A percentile compares a stretch with the other conserved stretches of the same genome.
Evolutionary conservation across 257 asterid species (phyloP).

Genomic region (Knoxia roxburghii): DNA sequence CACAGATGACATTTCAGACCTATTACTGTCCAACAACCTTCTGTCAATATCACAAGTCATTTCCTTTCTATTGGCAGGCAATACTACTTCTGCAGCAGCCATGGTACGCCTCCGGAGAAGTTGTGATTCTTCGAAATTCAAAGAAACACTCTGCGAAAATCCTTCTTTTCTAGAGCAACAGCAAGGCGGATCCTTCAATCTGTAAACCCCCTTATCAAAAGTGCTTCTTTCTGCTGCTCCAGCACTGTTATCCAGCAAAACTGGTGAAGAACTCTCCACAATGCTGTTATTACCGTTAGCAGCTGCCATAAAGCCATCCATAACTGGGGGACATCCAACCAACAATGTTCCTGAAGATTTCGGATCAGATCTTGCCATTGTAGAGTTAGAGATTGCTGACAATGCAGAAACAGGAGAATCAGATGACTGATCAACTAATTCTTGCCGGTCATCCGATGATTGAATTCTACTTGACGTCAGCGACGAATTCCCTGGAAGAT

Average conservation of each 20-base stretch:
- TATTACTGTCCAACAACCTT: constrained; percentile 19
- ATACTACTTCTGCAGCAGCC: constrained; percentile 26
- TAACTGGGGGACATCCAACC: constrained; percentile 16
- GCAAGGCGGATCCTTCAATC: constrained; percentile 42
- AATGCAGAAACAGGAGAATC: constrained; percentile 71
- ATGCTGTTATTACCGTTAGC: constrained; percentile 24
- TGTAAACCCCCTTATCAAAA: constrained; percentile 23
- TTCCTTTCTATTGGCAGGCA: constrained; percentile 32
- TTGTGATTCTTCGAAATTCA: constrained; percentile 41
- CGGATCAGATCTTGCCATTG: constrained; percentile 46
- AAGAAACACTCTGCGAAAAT: constrained; percentile 26
- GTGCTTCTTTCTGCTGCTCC: constrained; percentile 23
- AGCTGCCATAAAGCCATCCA: constrained; percentile 22
- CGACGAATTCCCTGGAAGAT: constrained; percentile 71
- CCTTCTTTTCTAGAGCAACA: constrained; percentile 72
- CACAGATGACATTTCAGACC: constrained; percentile 27
- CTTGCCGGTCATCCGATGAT: constrained; percentile 69
- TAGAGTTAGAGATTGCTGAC: constrained; percentile 45
- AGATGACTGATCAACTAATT: constrained; percentile 50
- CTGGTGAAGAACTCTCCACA: constrained; percentile 29
- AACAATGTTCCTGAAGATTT: constrained; percentile 33
- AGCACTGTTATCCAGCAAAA: constrained; percentile 19
- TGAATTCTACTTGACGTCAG: constrained; percentile 62
- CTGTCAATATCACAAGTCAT: constrained; percentile 20
- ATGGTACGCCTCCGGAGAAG: constrained; percentile 34